A percentile compares a stretch with the other conserved stretches of the same genome.
These are phyloP conservation scores for Caloboletus firmus DNA, from an alignment of 1,284 basidiomycete genomes.

Conservation along the genomic window DNA sequence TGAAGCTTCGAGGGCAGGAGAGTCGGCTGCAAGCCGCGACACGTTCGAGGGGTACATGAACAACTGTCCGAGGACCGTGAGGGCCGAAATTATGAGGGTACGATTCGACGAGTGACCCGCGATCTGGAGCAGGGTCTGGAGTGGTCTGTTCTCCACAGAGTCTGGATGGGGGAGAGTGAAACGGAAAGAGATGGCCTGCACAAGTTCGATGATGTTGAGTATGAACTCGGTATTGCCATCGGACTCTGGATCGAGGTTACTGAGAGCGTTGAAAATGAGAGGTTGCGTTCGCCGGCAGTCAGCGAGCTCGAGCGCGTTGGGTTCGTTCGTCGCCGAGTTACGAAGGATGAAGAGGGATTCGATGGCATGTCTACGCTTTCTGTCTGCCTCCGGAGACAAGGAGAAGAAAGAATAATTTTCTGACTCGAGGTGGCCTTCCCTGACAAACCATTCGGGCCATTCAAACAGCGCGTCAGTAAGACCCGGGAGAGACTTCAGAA, in stretches of 20 bases:
- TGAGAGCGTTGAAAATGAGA: conserved; percentile 58
- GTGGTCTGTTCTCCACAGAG: conserved; percentile 40
- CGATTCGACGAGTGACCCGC: conserved; percentile 63
- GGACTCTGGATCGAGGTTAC: conserved; percentile 51
- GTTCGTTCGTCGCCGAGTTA: conserved; percentile 68
- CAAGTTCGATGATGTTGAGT: conserved; percentile 65
- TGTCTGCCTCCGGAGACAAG: conserved; percentile 46
- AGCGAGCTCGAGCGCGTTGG: conserved; percentile 62
- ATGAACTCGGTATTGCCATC: conserved; percentile 71
- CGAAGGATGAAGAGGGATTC: conserved; percentile 77
- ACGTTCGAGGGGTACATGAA: conserved; percentile 63
- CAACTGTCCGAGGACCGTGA: conserved; percentile 58
- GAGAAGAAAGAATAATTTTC: conserved; percentile 54
- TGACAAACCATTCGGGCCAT: conserved; percentile 76
- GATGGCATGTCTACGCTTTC: conserved; percentile 63
- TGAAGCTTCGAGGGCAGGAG: conserved; percentile 57
- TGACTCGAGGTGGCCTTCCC: conserved; percentile 48
- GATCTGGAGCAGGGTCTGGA: conserved; percentile 53
- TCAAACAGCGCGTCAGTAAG: conserved; percentile 77
- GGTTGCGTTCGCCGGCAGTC: conserved; percentile 57
- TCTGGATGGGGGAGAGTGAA: conserved; percentile 40
- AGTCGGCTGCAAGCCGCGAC: conserved; percentile 50
- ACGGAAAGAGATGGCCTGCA: conserved; percentile 51
- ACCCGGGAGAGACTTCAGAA: conserved; percentile 66
- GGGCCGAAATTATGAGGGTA: conserved; percentile 64